phyloP scores from a whole-genome alignment of 345 rosid genomes.

The Aquilaria malaccensis region DNA sequence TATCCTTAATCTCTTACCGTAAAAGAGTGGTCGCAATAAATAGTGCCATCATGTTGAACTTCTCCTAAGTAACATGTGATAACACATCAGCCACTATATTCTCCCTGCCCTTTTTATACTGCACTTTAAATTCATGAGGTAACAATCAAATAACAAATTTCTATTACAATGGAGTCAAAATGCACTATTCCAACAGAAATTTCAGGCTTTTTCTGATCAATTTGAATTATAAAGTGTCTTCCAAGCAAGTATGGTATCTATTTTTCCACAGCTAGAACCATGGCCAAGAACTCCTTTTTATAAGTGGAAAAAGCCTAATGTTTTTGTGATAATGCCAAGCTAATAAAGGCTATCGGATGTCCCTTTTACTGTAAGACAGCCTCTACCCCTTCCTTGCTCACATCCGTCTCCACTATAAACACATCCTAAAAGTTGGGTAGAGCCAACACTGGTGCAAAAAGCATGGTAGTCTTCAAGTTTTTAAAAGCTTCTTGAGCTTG shows the following conservation, averaged over 20 bases:
- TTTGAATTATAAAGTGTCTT: neutral
- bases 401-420: neutral
- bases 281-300: constrained; percentile 1
- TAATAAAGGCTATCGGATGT: neutral
- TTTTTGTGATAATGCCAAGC: neutral
- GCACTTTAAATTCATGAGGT: neutral
- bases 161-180: neutral
- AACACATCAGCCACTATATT: constrained; percentile 1
- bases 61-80: neutral
- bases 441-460: neutral
- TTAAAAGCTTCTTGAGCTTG: neutral
- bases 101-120: neutral
- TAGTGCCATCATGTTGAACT: neutral
- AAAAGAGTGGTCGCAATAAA: neutral
- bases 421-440: neutral
- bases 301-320: neutral
- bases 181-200: neutral
- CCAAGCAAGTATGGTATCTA: neutral
- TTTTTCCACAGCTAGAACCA: neutral
- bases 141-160: neutral
- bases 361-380: neutral
- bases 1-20: neutral
- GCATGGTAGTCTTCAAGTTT: neutral
- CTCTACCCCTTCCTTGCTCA: neutral
- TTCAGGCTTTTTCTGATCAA: neutral